Evolutionary conservation across 768 basidiomycete species (phyloP).

Genomic region (Mycena vitilis): DNA sequence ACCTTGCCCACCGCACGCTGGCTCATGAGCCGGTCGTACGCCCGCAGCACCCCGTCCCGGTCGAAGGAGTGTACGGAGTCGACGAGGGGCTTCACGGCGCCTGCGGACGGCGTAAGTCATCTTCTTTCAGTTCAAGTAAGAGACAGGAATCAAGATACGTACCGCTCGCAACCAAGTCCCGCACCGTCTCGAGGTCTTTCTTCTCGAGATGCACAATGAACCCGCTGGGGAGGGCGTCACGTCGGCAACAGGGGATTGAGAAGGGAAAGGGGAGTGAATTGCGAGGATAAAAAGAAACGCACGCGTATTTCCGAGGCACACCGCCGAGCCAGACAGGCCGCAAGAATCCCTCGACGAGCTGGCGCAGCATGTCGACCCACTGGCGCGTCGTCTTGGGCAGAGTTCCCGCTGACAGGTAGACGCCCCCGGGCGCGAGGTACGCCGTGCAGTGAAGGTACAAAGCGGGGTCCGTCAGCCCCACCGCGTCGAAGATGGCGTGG

Average conservation of each 20-base stretch:
- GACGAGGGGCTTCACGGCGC: conserved; percentile 63
- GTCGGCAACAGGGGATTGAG: no score
- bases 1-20: conserved; percentile 75
- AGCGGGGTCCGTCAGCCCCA: conserved; percentile 57
- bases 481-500: conserved; percentile 70
- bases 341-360: conserved; percentile 47
- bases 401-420: conserved; percentile 66
- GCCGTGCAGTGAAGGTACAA: conserved; percentile 62
- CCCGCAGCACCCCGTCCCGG: conserved; percentile 58
- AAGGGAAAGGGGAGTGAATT: no score
- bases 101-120: conserved; percentile 40
- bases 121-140: no score
- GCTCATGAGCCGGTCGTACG: conserved; percentile 71
- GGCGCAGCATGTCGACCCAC: conserved; percentile 46
- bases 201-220: conserved; percentile 8
- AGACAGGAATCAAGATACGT: not conserved
- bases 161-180: conserved; percentile 58
- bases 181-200: conserved; percentile 50
- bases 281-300: conserved; percentile 32
- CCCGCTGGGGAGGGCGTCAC: no score
- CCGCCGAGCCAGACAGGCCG: conserved; percentile 68
- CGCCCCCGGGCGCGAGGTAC: conserved; percentile 66
- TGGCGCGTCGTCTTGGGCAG: conserved; percentile 49
- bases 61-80: conserved; percentile 71
- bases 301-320: conserved; percentile 59